Percentiles rank a stretch among this genome's conserved stretches.
These are phyloP conservation scores for Panicum virgatum DNA, from an alignment of 202 grass and related monocot species.

Conservation along the genomic window DNA sequence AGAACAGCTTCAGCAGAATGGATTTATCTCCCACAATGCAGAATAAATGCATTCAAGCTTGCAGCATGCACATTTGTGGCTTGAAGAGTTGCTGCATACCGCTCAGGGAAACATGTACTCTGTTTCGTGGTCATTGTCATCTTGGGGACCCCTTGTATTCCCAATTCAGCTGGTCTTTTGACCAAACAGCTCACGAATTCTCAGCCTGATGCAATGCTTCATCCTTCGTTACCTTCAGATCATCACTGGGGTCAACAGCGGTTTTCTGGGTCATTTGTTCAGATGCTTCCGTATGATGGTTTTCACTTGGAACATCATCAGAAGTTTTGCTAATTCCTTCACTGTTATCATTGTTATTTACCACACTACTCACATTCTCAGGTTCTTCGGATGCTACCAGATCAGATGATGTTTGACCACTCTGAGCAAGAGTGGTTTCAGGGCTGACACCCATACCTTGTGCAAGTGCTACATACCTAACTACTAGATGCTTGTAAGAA, in stretches of 20 bases:
- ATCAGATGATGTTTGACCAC: conserved; percentile 36
- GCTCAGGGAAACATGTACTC: conserved; percentile 5
- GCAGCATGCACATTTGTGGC: conserved; percentile 20
- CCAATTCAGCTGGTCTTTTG: not conserved
- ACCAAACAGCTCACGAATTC: conserved; percentile 9
- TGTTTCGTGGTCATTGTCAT: not conserved
- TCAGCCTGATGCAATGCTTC: conserved; percentile 35
- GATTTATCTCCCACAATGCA: not conserved
- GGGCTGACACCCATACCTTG: conserved; percentile 62
- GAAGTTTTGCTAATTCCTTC: conserved; percentile 33
- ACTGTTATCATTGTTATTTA: conserved; percentile 27
- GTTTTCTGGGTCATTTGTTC: conserved; percentile 7
- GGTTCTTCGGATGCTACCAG: conserved; percentile 30
- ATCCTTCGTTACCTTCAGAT: conserved; percentile 16
- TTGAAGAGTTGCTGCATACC: not conserved
- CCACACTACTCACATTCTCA: conserved; percentile 30
- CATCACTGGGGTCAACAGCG: conserved; percentile 22
- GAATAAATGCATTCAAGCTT: conserved; percentile 10
- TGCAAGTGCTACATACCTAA: conserved; percentile 74
- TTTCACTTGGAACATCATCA: conserved; percentile 33
- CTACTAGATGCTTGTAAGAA: conserved; percentile 85
- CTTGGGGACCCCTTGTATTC: not conserved
- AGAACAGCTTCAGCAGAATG: conserved; percentile 25
- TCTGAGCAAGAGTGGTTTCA: conserved; percentile 39
- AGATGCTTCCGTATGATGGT: not conserved